Evolutionary conservation across 805 yeast species (phyloP), one percentile per base, ranked within the genome.

Genomic region (Yamadazyma takamatsuzukensis): DNA sequence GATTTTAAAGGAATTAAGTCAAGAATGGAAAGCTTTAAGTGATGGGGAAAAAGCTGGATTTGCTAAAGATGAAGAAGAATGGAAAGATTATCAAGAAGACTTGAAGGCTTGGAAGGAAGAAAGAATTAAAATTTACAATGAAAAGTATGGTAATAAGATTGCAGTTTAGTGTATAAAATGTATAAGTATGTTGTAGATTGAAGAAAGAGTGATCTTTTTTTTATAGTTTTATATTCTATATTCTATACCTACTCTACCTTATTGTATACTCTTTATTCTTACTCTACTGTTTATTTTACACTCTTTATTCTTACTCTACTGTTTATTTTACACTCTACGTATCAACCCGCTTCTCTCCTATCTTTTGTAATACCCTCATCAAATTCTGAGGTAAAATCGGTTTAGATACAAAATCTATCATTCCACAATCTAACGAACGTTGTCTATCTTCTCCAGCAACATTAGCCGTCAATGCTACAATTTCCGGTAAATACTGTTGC

Each of bases 381-480:
- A 74, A 48, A 27, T 60, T 68, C 13, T 56, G 56, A 0, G 79
- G 80, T 8, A 73, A 43, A 23, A 74, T 63, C 1, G 80, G 80
- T 40, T 74, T 74, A 22, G 76, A 64, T 2, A 74, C 54, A 39
- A 72, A 74, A 27, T 72, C 76, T 15, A 61, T 51, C 80, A 74
- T 74, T 0, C 78, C 78, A 34, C 68, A 58, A n/a, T 58, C 51
- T 6, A 68, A 37, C 38, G 78, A 73, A 30, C 58, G 56, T 32
- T 62, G 59, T 29, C 74, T 49, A 37, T 74, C 80, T 39, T 74
- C 79, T 1, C 70, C 67, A 6, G 74, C 76, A 9, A 74, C 78
- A 40, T 74, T 71, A 11, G 76, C 76, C 7, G 75, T 72, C 38
- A 71, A 50, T 8, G 76, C 76, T 9, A 71, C 62, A 5, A 71